phyloP scores from a whole-genome alignment of 805 yeast species.

The Komagataella ulmi region DNA sequence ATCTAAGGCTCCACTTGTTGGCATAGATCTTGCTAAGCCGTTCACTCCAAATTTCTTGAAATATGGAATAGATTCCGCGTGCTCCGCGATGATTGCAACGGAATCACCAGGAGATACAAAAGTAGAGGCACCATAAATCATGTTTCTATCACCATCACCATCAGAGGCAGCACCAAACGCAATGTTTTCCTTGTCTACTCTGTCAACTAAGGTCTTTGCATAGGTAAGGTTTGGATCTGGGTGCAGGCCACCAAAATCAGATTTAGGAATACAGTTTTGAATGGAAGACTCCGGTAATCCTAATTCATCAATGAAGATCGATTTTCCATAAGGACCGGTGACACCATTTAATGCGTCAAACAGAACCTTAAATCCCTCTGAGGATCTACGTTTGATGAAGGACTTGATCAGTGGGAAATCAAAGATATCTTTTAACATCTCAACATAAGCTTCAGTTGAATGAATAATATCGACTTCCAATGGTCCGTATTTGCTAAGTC shows the following conservation, averaged over 20 bases:
- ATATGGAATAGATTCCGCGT: slow-evolving; percentile 83
- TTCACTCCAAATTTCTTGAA: slow-evolving; percentile 73
- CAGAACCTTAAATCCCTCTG: slow-evolving; percentile 53
- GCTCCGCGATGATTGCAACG: slow-evolving; percentile 93
- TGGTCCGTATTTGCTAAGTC: slow-evolving; percentile 36
- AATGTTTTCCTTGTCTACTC: slow-evolving; percentile 70
- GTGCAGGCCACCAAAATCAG: slow-evolving; percentile 94
- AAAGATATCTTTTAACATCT: slow-evolving; percentile 70
- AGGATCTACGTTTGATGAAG: slow-evolving; percentile 41
- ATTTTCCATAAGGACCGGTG: slow-evolving; percentile 90
- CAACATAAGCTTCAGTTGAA: slow-evolving; percentile 65
- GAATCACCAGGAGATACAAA: slow-evolving; percentile 98
- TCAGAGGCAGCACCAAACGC: slow-evolving; percentile 98
- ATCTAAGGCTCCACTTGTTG: slow-evolving; percentile 90
- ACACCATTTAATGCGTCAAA: slow-evolving; percentile 93
- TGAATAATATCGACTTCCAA: slow-evolving; percentile 73
- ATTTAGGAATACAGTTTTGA: slow-evolving; percentile 69
- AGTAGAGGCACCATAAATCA: slow-evolving; percentile 92
- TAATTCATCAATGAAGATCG: slow-evolving; percentile 72
- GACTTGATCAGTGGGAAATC: slow-evolving; percentile 71
- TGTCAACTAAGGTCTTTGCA: slow-evolving; percentile 74
- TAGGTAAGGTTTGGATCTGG: slow-evolving; percentile 97
- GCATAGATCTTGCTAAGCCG: slow-evolving; percentile 96
- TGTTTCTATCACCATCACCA: slow-evolving; percentile 98
- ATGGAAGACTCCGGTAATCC: slow-evolving; percentile 59